Conservation (phyloP, 164 flowering plant species). For the Houttuynia cordata region DNA sequence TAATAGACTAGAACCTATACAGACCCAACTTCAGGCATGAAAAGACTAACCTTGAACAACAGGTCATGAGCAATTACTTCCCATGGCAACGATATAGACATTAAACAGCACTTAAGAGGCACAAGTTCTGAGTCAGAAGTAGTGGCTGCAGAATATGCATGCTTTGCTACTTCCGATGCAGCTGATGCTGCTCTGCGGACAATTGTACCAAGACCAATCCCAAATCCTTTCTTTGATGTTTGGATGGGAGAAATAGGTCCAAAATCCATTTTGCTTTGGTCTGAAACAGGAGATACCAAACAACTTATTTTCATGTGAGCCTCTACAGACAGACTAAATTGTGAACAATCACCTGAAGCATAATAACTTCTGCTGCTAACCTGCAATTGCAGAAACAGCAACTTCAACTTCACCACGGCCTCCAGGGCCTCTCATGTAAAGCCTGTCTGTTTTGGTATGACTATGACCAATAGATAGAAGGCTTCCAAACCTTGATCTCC, state of each 20-base stretch:
- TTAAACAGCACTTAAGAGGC: conserved; percentile 89
- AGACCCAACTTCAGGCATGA: not conserved
- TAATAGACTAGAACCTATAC: not conserved
- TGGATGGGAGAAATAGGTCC: conserved; percentile 67
- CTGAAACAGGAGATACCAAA: conserved; percentile 23
- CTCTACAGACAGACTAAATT: not conserved
- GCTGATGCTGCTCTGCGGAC: conserved; percentile 87
- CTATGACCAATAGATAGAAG: conserved; percentile 58
- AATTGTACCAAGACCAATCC: conserved; percentile 47
- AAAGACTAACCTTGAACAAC: conserved; percentile 62
- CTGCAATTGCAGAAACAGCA: conserved; percentile 90
- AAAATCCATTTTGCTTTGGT: conserved; percentile 59
- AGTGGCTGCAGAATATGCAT: conserved; percentile 76
- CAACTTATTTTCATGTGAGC: not conserved
- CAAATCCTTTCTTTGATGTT: conserved; percentile 46
- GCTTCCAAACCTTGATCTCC: conserved; percentile 80
- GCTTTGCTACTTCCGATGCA: conserved; percentile 86
- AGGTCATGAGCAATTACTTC: conserved; percentile 89
- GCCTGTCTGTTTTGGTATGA: conserved; percentile 63
- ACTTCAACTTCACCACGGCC: conserved; percentile 99
- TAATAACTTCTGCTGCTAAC: conserved; percentile 16
- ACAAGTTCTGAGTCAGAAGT: conserved; percentile 53
- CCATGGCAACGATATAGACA: conserved; percentile 97
- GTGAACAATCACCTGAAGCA: not conserved
- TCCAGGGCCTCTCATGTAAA: conserved; percentile 98